Percentiles rank a stretch among this genome's conserved stretches.
phyloP scores from a whole-genome alignment of 148 eudicot species.

The Amaranthus hypochondriacus region DNA sequence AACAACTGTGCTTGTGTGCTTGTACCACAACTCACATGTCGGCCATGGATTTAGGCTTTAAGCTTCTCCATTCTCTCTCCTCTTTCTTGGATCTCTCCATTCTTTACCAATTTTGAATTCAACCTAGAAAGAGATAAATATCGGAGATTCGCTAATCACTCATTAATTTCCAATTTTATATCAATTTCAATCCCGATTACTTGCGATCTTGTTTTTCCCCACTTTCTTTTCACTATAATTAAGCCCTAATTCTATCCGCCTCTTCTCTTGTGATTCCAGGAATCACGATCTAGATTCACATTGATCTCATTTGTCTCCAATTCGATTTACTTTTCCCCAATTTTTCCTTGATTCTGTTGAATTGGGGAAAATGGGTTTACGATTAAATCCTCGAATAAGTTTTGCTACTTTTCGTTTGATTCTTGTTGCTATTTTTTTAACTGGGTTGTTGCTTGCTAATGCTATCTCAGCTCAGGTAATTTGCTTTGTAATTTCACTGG shows the following conservation, averaged over 20 bases:
- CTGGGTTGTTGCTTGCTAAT: conserved; percentile 20
- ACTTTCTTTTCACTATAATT: background rate
- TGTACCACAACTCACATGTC: background rate
- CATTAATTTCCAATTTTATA: background rate
- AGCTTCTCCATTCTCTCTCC: background rate
- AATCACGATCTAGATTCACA: conserved; percentile 3
- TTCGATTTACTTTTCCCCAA: background rate
- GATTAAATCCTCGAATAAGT: conserved; percentile 25
- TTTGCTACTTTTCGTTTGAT: background rate
- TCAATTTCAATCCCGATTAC: background rate
- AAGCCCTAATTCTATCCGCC: background rate
- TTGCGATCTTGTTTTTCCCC: background rate
- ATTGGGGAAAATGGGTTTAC: conserved; percentile 25
- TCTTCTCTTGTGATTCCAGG: conserved; percentile 1
- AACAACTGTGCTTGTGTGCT: too few species aligned
- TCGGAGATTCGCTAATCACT: background rate
- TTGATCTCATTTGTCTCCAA: conserved; percentile 3
- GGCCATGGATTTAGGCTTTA: conserved; percentile 6
- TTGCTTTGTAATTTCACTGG: background rate
- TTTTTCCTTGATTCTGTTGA: background rate
- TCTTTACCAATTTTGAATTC: background rate
- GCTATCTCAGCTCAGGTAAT: conserved; percentile 35
- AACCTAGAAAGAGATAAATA: background rate
- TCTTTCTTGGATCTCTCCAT: background rate
- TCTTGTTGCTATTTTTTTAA: background rate